A percentile compares a stretch with the other conserved stretches of the same genome.
phyloP scores from a whole-genome alignment of 306 rosid species.

The Lotus japonicus region DNA sequence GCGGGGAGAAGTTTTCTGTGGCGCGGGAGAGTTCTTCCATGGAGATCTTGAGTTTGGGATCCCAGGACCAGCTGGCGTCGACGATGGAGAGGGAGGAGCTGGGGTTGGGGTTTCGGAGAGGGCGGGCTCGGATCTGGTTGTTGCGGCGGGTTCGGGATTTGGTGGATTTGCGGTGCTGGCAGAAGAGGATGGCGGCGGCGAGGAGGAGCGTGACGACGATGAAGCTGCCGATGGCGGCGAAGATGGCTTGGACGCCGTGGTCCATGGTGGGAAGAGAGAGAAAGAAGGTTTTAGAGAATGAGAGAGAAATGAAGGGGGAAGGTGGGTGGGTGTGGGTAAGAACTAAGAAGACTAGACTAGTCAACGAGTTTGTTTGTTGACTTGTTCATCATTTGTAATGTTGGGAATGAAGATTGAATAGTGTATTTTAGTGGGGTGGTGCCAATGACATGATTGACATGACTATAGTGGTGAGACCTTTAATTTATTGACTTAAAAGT shows the following conservation, averaged over 20 bases:
- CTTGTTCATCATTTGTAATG: no score
- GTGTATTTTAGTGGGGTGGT: no score
- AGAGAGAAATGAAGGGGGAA: no score
- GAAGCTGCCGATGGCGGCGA: constrained; percentile 55
- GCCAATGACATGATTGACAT: no score
- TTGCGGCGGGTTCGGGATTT: neutral
- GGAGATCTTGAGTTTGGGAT: constrained; percentile 56
- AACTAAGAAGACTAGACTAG: neutral
- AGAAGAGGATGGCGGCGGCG: constrained; percentile 30
- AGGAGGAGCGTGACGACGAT: constrained; percentile 35
- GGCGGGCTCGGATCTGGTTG: neutral
- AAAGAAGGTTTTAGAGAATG: neutral
- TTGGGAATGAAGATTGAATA: no score
- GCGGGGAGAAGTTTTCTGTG: constrained; percentile 61
- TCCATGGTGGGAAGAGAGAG: constrained; percentile 11
- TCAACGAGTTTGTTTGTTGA: neutral
- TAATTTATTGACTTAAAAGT: no score
- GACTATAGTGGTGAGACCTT: no score
- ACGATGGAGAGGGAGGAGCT: constrained; percentile 16
- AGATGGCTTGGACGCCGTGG: neutral
- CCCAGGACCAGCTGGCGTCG: constrained; percentile 64
- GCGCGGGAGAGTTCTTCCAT: constrained; percentile 59
- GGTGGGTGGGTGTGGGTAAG: no score
- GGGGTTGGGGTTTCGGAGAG: neutral
- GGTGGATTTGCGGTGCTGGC: constrained; percentile 21